phyloP scores from a whole-genome alignment of 169 alveolate species.

The Cryptosporidium ubiquitum region DNA sequence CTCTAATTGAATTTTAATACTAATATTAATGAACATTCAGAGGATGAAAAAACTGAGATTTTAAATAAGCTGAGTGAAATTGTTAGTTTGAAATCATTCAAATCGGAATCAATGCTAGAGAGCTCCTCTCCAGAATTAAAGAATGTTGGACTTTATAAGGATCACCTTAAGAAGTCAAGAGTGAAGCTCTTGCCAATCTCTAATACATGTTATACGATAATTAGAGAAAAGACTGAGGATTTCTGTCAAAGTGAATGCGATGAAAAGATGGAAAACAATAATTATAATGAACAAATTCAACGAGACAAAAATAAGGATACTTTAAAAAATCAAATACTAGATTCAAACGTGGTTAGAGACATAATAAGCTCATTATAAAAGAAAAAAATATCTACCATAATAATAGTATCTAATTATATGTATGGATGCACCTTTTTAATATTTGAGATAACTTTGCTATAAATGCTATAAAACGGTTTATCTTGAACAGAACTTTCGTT shows the following conservation, averaged over 20 bases:
- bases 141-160: slow-evolving; percentile 3
- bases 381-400: slow-evolving; percentile 2
- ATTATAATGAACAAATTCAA: not conserved
- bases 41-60: slow-evolving; percentile 47
- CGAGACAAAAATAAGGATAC: not conserved
- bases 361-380: slow-evolving; percentile 12
- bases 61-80: slow-evolving; percentile 16
- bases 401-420: slow-evolving; percentile 10
- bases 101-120: not conserved
- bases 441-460: slow-evolving; percentile 41
- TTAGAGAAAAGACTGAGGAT: slow-evolving; percentile 14
- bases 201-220: slow-evolving; percentile 39
- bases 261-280: not conserved
- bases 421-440: slow-evolving; percentile 71
- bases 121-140: not conserved
- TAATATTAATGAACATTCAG: not conserved
- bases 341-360: not conserved
- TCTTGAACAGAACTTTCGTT: slow-evolving; percentile 24
- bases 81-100: not conserved
- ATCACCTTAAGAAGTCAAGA: slow-evolving; percentile 8
- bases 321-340: not conserved
- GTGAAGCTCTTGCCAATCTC: slow-evolving; percentile 50
- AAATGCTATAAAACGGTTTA: slow-evolving; percentile 58
- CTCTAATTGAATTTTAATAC: not conserved
- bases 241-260: not conserved